phyloP scores from a whole-genome alignment of 768 basidiomycete species.

The Clavulina sp. region DNA sequence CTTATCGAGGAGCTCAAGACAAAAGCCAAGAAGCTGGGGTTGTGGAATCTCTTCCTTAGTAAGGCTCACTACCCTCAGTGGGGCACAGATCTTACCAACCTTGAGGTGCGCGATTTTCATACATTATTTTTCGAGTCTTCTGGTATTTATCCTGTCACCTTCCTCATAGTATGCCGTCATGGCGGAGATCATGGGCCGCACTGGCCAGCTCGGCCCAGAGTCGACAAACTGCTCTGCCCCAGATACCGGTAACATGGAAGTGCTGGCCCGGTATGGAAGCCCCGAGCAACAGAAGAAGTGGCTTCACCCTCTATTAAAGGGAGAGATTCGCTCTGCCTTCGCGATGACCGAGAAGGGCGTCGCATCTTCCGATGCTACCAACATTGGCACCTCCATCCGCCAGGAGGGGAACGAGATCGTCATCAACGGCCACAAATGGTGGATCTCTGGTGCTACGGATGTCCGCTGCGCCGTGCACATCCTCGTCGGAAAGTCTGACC shows the following conservation, averaged over 20 bases:
- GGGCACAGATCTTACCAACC: slow-evolving; percentile 79
- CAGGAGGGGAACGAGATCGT: slow-evolving; percentile 77
- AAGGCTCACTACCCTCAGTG: slow-evolving; percentile 80
- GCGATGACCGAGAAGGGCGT: slow-evolving; percentile 94
- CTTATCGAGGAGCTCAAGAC: slow-evolving; percentile 70
- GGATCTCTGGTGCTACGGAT: slow-evolving; percentile 95
- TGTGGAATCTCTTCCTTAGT: slow-evolving; percentile 97
- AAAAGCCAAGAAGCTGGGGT: slow-evolving; percentile 71
- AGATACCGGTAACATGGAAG: slow-evolving; percentile 99
- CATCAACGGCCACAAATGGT: slow-evolving; percentile 97
- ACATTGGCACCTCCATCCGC: slow-evolving; percentile 74
- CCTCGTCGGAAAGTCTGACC: slow-evolving; percentile 89
- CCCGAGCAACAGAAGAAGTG: slow-evolving; percentile 82
- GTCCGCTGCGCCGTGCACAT: slow-evolving; percentile 79
- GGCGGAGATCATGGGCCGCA: slow-evolving; percentile 86
- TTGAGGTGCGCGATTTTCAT: slow-evolving; percentile 58
- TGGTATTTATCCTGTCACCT: slow-evolving; percentile 1
- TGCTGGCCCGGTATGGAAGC: slow-evolving; percentile 86
- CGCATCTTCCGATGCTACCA: slow-evolving; percentile 90
- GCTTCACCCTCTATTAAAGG: slow-evolving; percentile 73
- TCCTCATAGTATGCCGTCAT: slow-evolving; percentile 73
- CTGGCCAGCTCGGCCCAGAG: slow-evolving; percentile 66
- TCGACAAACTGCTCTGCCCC: slow-evolving; percentile 89
- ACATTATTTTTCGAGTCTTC: not conserved
- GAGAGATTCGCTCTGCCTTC: slow-evolving; percentile 87